Evolutionary conservation across 352 stramenopile genomes (phyloP).

Genomic region (Phytophthora tubulina): DNA sequence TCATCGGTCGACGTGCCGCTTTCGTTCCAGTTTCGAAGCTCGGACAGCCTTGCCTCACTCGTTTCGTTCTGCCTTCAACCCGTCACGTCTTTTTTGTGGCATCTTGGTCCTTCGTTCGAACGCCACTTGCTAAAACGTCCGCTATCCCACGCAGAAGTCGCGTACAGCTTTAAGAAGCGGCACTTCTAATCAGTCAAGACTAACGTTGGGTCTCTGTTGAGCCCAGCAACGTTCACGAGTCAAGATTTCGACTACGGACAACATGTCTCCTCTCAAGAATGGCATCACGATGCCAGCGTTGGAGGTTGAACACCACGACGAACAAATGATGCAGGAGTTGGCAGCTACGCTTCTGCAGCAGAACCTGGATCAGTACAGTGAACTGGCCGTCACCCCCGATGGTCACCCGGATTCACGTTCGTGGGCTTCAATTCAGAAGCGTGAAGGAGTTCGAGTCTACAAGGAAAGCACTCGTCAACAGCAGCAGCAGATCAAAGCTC

Average conservation of each 20-base stretch:
- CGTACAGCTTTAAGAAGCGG: background rate
- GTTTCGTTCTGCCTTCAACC: conserved; percentile 19
- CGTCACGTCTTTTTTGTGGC: conserved; percentile 14
- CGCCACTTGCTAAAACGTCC: conserved; percentile 34
- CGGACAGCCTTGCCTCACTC: conserved; percentile 10
- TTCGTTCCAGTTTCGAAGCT: conserved; percentile 38
- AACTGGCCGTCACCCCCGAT: conserved; percentile 37
- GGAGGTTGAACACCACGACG: conserved; percentile 39
- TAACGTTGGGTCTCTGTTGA: conserved; percentile 23
- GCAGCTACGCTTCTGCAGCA: conserved; percentile 37
- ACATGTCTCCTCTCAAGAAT: conserved; percentile 30
- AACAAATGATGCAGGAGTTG: conserved; percentile 45
- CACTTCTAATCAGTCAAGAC: background rate
- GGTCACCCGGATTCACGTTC: conserved; percentile 45
- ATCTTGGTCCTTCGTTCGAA: conserved; percentile 14
- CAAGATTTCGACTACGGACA: conserved; percentile 26
- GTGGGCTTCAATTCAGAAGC: conserved; percentile 44
- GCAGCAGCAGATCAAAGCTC: conserved; percentile 31
- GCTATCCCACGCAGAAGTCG: conserved; percentile 3
- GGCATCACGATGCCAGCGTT: conserved; percentile 40
- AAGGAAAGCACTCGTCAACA: conserved; percentile 46
- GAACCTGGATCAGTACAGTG: conserved; percentile 41
- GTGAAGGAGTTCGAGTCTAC: conserved; percentile 43
- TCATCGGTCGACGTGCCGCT: conserved; percentile 19
- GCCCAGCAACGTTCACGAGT: background rate